Percentiles rank a stretch among this genome's conserved stretches.
Conservation (phyloP, 441 rosid genomes). For the Gossypium trilobum region DNA sequence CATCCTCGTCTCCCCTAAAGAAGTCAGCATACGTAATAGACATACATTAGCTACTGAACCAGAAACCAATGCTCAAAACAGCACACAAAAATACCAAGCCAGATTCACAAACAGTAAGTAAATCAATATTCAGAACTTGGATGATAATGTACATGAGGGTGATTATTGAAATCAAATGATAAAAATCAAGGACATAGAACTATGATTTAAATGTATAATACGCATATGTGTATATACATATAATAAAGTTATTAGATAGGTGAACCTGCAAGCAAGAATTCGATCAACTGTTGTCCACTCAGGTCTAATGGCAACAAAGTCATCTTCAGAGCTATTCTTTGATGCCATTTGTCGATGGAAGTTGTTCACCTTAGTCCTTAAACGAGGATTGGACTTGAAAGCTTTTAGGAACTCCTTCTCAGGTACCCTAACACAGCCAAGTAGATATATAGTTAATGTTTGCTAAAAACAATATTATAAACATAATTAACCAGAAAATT, state of each 20-base stretch:
- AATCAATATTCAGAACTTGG: neutral
- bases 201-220: neutral
- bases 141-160: neutral
- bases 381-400: slow-evolving; percentile 79
- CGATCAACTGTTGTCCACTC: slow-evolving; percentile 99
- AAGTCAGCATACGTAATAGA: slow-evolving; percentile 22
- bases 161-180: neutral
- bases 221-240: neutral
- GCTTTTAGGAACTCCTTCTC: slow-evolving; percentile 91
- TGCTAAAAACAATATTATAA: neutral
- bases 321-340: slow-evolving; percentile 61
- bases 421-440: slow-evolving; percentile 58
- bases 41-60: slow-evolving; percentile 10
- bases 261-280: slow-evolving; percentile 80
- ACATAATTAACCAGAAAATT: slow-evolving; percentile 18
- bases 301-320: slow-evolving; percentile 77
- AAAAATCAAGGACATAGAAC: neutral
- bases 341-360: slow-evolving; percentile 72
- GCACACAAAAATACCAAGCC: neutral
- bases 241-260: slow-evolving; percentile 19
- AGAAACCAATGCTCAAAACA: slow-evolving; percentile 7
- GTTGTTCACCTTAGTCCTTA: slow-evolving; percentile 83
- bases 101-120: neutral
- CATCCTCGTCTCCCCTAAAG: slow-evolving; percentile 74
- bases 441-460: slow-evolving; percentile 1